These are phyloP conservation scores for Eucalyptus dawsonii DNA, from an alignment of 345 rosid genomes.

Conservation along the genomic window DNA sequence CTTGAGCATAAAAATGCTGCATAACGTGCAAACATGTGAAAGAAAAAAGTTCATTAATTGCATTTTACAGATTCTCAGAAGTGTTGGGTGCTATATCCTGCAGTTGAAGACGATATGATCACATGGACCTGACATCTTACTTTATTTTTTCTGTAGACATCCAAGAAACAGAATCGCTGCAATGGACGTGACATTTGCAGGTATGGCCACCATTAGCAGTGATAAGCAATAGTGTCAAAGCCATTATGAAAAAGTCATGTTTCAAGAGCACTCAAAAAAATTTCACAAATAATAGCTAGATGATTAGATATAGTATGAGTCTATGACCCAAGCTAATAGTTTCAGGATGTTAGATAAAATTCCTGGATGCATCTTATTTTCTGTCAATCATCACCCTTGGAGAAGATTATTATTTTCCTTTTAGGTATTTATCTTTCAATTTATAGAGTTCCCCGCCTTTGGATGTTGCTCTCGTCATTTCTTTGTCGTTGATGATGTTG, in stretches of 20 bases:
- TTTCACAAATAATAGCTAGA: not conserved
- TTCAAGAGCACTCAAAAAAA: rapidly evolving
- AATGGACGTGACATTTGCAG: conserved; percentile 85
- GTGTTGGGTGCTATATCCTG: too few relatives aligned
- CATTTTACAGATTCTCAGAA: too few relatives aligned
- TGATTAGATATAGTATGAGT: not conserved
- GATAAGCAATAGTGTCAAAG: not conserved
- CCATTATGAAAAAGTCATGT: not conserved
- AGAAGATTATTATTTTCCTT: not conserved
- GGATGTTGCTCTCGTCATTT: too few relatives aligned
- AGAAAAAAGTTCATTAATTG: too few relatives aligned
- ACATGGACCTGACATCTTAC: too few relatives aligned
- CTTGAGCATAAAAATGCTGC: not conserved
- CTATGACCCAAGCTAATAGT: not conserved
- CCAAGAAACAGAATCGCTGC: conserved; percentile 34
- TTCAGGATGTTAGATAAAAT: not conserved
- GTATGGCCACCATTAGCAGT: conserved; percentile 7
- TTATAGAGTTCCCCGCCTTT: too few relatives aligned
- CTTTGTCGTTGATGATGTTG: too few relatives aligned
- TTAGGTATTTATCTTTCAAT: not conserved
- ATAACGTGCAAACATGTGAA: not conserved
- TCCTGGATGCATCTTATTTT: not conserved
- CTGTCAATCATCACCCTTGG: not conserved
- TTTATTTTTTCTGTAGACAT: too few relatives aligned
- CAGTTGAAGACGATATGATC: too few relatives aligned